Percentiles rank a stretch among this genome's conserved stretches.
phyloP scores from a whole-genome alignment of 2,329 filamentous ascomycete species.

The Beauveria caledonica region DNA sequence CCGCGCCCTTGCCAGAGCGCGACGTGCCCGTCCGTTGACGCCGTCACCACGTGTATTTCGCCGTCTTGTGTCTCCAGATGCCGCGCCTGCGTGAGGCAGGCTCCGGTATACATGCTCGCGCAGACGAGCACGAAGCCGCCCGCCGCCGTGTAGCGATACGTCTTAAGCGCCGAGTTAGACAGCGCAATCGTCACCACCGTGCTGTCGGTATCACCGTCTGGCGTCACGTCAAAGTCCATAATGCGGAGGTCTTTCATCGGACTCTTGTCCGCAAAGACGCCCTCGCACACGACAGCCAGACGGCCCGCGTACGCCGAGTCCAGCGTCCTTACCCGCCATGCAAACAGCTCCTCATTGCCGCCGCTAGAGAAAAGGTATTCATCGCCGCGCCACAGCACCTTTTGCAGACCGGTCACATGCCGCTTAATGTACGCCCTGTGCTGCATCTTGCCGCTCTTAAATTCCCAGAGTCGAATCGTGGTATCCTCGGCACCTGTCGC shows the following conservation, averaged over 20 bases:
- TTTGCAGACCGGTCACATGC: conserved; percentile 79
- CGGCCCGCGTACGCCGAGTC: conserved; percentile 37
- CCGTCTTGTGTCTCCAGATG: conserved; percentile 28
- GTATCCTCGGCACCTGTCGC: conserved; percentile 69
- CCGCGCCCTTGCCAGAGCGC: conserved; percentile 43
- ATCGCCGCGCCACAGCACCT: conserved; percentile 65
- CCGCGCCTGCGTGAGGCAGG: conserved; percentile 63
- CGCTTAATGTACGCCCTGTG: conserved; percentile 61
- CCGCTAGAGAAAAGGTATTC: conserved; percentile 75
- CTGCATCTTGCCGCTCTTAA: conserved; percentile 18
- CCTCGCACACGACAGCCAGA: conserved; percentile 50
- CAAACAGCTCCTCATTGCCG: conserved; percentile 80
- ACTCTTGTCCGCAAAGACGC: conserved; percentile 41
- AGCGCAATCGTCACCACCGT: conserved; percentile 63
- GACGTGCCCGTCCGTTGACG: conserved; percentile 74
- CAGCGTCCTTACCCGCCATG: conserved; percentile 61
- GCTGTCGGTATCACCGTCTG: background rate
- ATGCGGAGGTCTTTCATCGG: conserved; percentile 64
- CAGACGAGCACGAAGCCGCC: conserved; percentile 42
- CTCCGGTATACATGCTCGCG: conserved; percentile 55
- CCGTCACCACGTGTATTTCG: conserved; percentile 47
- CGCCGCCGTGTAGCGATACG: conserved; percentile 39
- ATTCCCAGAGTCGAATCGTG: conserved; percentile 63
- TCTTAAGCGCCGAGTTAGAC: conserved; percentile 74
- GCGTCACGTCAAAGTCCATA: conserved; percentile 62